phyloP scores from a whole-genome alignment of 495 filamentous ascomycete genomes.

The Penicillium soppii region DNA sequence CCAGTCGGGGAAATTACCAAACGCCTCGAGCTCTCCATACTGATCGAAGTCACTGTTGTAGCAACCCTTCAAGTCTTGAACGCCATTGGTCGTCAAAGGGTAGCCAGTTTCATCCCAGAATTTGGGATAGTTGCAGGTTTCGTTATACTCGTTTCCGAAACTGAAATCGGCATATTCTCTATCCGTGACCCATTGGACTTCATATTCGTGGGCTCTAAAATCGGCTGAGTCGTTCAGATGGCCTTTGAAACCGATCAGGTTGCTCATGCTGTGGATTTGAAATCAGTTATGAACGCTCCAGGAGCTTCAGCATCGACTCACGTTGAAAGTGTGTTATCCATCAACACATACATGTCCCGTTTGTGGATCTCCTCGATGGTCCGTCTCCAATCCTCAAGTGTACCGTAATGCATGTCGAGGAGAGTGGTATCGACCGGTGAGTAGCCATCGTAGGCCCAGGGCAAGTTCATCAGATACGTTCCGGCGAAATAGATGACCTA shows the following conservation, averaged over 20 bases:
- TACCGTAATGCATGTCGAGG: conserved; percentile 38
- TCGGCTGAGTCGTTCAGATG: conserved; percentile 43
- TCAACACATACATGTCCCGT: conserved; percentile 40
- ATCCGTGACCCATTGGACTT: conserved; percentile 41
- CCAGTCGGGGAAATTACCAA: conserved; percentile 44
- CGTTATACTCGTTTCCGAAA: conserved; percentile 31
- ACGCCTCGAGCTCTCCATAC: conserved; percentile 44
- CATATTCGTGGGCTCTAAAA: conserved; percentile 40
- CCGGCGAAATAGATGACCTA: conserved; percentile 38
- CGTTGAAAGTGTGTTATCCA: conserved; percentile 42
- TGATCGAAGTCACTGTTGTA: conserved; percentile 42
- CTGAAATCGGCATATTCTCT: conserved; percentile 42
- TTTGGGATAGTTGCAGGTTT: conserved; percentile 33
- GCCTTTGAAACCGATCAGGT: conserved; percentile 48
- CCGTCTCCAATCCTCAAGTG: conserved; percentile 35
- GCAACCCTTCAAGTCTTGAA: conserved; percentile 31
- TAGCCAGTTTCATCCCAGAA: conserved; percentile 44
- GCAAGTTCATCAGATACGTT: conserved; percentile 40
- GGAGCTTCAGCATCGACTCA: conserved; percentile 15
- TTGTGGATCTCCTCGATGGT: conserved; percentile 33
- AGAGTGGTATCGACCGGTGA: conserved; percentile 40
- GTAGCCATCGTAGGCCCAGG: conserved; percentile 43
- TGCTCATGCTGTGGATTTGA: conserved; percentile 32
- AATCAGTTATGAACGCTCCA: not conserved
- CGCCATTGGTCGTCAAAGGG: conserved; percentile 27